phyloP scores from a whole-genome alignment of 305 asterid genomes.

The Vinca major region DNA sequence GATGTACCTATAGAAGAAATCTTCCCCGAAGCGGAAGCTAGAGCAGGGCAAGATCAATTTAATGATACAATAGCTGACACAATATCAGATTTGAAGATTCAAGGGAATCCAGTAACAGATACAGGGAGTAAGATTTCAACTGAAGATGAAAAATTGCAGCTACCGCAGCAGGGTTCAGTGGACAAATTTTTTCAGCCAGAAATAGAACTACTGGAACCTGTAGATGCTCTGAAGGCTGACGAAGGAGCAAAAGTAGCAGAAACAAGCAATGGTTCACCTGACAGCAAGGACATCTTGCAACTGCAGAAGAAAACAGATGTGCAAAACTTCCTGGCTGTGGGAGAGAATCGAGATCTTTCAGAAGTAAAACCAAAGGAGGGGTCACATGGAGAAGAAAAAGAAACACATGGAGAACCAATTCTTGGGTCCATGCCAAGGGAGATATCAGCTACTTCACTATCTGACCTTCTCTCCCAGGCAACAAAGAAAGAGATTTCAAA shows the following conservation, averaged over 20 bases:
- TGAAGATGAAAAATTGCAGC: constrained; percentile 15
- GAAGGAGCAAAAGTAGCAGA: constrained; percentile 17
- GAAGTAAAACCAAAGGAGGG: constrained; percentile 20
- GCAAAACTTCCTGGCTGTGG: constrained; percentile 20
- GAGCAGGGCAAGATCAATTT: constrained; percentile 18
- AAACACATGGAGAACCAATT: constrained; percentile 6
- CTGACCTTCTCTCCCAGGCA: constrained; percentile 29
- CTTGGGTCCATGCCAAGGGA: constrained; percentile 6
- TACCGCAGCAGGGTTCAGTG: constrained; percentile 12
- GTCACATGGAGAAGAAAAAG: constrained; percentile 1
- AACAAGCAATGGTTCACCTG: constrained; percentile 15
- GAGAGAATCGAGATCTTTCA: constrained; percentile 18
- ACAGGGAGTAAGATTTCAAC: constrained; percentile 7
- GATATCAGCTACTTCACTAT: constrained; percentile 9
- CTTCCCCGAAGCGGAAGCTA: constrained; percentile 12
- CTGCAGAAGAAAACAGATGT: constrained; percentile 13
- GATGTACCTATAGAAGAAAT: constrained; percentile 11
- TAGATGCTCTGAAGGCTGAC: constrained; percentile 16
- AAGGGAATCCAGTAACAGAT: neutral
- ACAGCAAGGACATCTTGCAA: constrained; percentile 19
- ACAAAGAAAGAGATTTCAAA: constrained; percentile 24
- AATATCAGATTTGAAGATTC: neutral
- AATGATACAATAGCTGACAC: constrained; percentile 15
- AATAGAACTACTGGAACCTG: constrained; percentile 12
- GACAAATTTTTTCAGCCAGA: constrained; percentile 1